A percentile compares a stretch with the other conserved stretches of the same genome.
Conservation (phyloP, 2,329 filamentous ascomycete genomes). For the Seiridium unicorne region DNA sequence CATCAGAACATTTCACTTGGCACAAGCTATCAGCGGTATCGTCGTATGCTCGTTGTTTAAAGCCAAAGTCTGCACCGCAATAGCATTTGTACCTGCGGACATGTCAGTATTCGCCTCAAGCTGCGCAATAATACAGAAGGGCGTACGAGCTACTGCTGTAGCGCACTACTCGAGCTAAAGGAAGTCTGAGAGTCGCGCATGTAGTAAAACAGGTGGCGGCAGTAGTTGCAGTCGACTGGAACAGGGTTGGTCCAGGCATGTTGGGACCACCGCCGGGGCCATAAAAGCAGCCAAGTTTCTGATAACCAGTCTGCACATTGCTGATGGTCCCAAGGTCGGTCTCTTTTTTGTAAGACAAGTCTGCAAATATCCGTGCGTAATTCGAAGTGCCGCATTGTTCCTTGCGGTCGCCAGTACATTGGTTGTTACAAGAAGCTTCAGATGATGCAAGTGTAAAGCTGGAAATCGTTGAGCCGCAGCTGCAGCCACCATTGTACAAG, state of each 20-base stretch:
- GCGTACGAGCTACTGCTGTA: not conserved
- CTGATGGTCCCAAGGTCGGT: not conserved
- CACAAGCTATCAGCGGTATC: not conserved
- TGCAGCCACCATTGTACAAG: slow-evolving; percentile 18
- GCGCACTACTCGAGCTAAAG: slow-evolving; percentile 8
- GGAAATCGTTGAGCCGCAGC: slow-evolving; percentile 18
- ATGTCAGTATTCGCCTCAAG: not conserved
- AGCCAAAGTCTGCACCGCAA: slow-evolving; percentile 10
- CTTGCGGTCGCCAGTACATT: slow-evolving; percentile 21
- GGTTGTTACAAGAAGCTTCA: slow-evolving; percentile 6
- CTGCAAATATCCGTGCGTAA: slow-evolving; percentile 21
- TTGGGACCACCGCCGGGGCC: slow-evolving; percentile 12
- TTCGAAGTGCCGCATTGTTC: slow-evolving; percentile 24
- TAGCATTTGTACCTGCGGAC: slow-evolving; percentile 6
- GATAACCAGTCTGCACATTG: slow-evolving; percentile 14
- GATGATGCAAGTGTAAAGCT: not conserved
- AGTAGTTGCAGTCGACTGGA: slow-evolving; percentile 3
- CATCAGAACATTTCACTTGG: not conserved
- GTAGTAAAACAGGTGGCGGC: slow-evolving; percentile 11
- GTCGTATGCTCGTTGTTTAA: not conserved
- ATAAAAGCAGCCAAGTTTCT: slow-evolving; percentile 25
- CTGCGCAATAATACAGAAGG: not conserved
- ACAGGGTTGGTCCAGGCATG: slow-evolving; percentile 10
- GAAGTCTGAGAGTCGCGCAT: slow-evolving; percentile 13
- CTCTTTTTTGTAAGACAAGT: slow-evolving; percentile 22